Base-by-base conservation (phyloP, 2,329 filamentous ascomycete species). In the Colletotrichum sojae region DNA sequence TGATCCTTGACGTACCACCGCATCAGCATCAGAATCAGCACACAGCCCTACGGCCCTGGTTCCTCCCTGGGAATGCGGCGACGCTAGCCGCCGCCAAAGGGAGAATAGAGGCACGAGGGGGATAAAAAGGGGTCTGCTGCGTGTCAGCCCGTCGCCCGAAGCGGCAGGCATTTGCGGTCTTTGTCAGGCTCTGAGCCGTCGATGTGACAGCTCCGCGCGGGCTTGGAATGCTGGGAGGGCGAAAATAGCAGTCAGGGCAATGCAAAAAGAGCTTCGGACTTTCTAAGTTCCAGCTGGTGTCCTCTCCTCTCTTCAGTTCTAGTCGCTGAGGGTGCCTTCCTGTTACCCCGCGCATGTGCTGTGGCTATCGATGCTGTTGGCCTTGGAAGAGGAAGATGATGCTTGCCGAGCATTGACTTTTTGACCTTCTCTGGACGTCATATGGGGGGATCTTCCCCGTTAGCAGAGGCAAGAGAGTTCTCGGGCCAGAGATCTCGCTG, bases 71-170 rank as follows among this genome's bases (percentile, higher is more conserved):
- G 18, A 27, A 6, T 40, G 53, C 62, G 55, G 62, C 48, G n/a
- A 39, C 52, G 52, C 53, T 40, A 56, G 53, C 16, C 36, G 9
- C 15, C 27, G 9, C 20, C 36, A 43, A 63, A 53, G 53, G 39
- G 31, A 36, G 31, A 36, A 36, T 8, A 36, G 6, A 36, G 10
- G 31, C 10, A 36, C 31, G 8, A 46, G 36, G 46, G 15, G 20
- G 10, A 43, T 15, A 15, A 15, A 15, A 45, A 4, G 39, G 20
- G 20, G 56, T 43, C 20, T 20, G n/a, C 20, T 13, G 27, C 52
- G 51, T 61, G 63, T 66, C 56, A 66, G 63, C 63, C 18, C 10
- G 22, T 25, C 20, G 56, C 49, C 56, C 56, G 54, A 55, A 55
- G 16, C 55, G 54, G 55, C 39, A 49, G 25, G 25, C 40, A n/a